Conservation (phyloP, 2,329 filamentous ascomycete species). For the Fusarium udum region DNA sequence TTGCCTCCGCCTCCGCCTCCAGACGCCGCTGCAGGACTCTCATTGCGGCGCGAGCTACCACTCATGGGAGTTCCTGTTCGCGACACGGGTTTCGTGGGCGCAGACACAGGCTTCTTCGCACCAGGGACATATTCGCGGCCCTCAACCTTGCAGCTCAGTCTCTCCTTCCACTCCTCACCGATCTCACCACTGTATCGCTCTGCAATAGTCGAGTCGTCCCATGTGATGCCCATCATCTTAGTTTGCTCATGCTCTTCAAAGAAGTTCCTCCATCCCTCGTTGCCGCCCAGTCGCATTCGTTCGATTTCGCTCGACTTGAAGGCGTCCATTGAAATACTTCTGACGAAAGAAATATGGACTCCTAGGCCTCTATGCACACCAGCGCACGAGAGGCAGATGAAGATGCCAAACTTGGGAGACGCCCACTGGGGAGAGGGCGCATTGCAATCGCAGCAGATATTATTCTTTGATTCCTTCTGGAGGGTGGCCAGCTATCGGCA, state of each 20-base stretch:
- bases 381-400: conserved; percentile 97
- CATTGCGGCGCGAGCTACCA: conserved; percentile 51
- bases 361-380: conserved; percentile 94
- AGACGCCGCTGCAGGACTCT: conserved; percentile 49
- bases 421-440: conserved; percentile 99
- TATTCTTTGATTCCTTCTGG: conserved; percentile 90
- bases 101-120: conserved; percentile 61
- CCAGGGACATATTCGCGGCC: conserved; percentile 84
- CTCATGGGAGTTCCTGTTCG: conserved; percentile 55
- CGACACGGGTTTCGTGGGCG: conserved; percentile 47
- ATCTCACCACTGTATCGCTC: conserved; percentile 90
- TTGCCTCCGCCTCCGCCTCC: conserved; percentile 52
- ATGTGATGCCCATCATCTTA: conserved; percentile 72
- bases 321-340: conserved; percentile 97
- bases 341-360: conserved; percentile 98
- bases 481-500: conserved; percentile 79
- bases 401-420: conserved; percentile 95
- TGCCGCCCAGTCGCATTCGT: conserved; percentile 92
- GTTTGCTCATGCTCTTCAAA: conserved; percentile 79
- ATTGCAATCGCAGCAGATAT: conserved; percentile 91
- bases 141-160: conserved; percentile 87
- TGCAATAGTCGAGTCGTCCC: conserved; percentile 89
- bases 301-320: conserved; percentile 94
- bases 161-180: conserved; percentile 95
- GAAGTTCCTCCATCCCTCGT: conserved; percentile 86